Evolutionary conservation across 345 rosid genomes (phyloP).

Genomic region (Triadica sebifera): DNA sequence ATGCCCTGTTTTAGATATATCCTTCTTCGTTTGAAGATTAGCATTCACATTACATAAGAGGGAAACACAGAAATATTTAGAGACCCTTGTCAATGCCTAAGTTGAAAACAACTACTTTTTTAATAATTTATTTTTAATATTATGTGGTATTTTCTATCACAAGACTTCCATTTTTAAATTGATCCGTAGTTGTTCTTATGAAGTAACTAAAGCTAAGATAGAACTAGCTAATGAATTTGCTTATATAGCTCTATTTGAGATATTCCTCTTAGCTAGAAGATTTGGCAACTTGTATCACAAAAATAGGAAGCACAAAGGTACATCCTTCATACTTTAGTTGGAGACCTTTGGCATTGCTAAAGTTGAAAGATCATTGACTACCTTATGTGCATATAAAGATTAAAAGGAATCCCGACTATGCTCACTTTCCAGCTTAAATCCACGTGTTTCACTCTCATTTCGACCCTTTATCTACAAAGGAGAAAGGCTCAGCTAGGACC

Average conservation of each 20-base stretch:
- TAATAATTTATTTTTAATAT: not conserved
- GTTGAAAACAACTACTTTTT: not conserved
- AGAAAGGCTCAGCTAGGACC: not conserved
- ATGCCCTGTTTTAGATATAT: too few relatives aligned
- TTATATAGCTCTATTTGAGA: not conserved
- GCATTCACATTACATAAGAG: too few relatives aligned
- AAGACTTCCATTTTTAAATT: not conserved
- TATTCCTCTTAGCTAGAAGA: not conserved
- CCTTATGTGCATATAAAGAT: not conserved
- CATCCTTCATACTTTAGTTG: not conserved
- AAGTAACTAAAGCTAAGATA: not conserved
- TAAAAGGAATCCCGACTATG: slow-evolving; percentile 12
- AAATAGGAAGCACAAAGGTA: not conserved
- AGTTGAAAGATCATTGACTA: slow-evolving; percentile 15
- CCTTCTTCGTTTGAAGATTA: too few relatives aligned
- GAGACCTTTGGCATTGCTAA: not conserved
- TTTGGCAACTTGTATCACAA: not conserved
- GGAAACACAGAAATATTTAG: too few relatives aligned
- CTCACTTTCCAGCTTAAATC: slow-evolving; percentile 26
- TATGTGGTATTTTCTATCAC: not conserved
- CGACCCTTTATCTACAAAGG: not conserved
- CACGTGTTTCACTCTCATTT: slow-evolving; percentile 17
- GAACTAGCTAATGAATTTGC: not conserved
- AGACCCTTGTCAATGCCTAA: not conserved
- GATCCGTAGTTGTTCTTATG: not conserved